These are phyloP conservation scores for Vaccinium myrtillus DNA, from an alignment of 148 eudicot species.

Conservation along the genomic window DNA sequence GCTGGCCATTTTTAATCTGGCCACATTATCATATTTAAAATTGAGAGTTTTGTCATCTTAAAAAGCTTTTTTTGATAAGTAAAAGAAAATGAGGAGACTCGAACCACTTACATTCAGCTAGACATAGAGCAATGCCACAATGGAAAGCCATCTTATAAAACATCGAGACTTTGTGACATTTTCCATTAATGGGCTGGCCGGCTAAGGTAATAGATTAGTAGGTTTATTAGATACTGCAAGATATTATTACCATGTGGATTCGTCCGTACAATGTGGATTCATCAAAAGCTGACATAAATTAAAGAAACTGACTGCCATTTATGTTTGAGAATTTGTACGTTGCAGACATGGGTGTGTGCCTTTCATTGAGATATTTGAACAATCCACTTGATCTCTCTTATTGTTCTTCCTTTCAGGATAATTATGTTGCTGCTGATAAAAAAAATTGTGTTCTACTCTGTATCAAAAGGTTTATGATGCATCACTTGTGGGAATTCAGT, in stretches of 20 bases:
- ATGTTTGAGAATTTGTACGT: slow-evolving; percentile 7
- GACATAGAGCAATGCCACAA: too few relatives aligned
- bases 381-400: background rate
- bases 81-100: too few relatives aligned
- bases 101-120: too few relatives aligned
- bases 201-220: background rate
- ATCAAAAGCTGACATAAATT: background rate
- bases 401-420: background rate
- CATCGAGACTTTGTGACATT: background rate
- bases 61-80: background rate
- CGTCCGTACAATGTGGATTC: background rate
- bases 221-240: background rate
- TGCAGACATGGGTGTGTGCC: background rate
- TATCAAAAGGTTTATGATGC: background rate
- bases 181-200: background rate
- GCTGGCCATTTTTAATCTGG: background rate
- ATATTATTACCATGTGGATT: background rate
- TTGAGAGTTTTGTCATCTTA: background rate
- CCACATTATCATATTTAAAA: background rate
- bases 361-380: background rate
- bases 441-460: background rate
- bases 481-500: background rate
- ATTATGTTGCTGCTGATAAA: background rate
- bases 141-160: background rate
- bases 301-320: slow-evolving; percentile 5